phyloP scores from a whole-genome alignment of 495 filamentous ascomycete species.

The Sporormia fimetaria region DNA sequence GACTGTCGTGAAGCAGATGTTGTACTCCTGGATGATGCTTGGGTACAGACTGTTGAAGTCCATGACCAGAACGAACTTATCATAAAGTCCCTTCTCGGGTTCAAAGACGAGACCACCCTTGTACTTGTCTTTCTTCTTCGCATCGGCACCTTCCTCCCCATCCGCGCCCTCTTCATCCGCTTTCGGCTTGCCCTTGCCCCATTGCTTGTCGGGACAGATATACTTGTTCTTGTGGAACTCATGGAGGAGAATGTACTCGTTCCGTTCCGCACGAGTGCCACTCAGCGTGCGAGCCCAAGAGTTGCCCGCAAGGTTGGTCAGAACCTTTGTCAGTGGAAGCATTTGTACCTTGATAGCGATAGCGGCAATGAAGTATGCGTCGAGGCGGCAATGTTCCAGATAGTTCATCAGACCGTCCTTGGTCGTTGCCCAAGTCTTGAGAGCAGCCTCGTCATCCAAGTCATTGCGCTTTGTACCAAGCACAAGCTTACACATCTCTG shows the following conservation, averaged over 20 bases:
- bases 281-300: slow-evolving; percentile 95
- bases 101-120: slow-evolving; percentile 98
- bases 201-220: slow-evolving; percentile 88
- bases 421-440: slow-evolving; percentile 78
- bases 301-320: slow-evolving; percentile 95
- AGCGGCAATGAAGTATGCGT: slow-evolving; percentile 92
- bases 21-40: slow-evolving; percentile 97
- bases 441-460: slow-evolving; percentile 71
- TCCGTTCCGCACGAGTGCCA: slow-evolving; percentile 90
- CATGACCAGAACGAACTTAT: slow-evolving; percentile 96
- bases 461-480: slow-evolving; percentile 65
- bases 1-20: slow-evolving; percentile 98
- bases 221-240: slow-evolving; percentile 94
- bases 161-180: slow-evolving; percentile 58
- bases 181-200: slow-evolving; percentile 56
- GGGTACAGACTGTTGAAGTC: slow-evolving; percentile 99
- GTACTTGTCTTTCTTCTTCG: slow-evolving; percentile 96
- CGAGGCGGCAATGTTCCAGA: slow-evolving; percentile 78
- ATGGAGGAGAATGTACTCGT: slow-evolving; percentile 97
- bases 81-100: slow-evolving; percentile 91
- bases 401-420: slow-evolving; percentile 87
- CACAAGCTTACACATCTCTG: slow-evolving; percentile 90
- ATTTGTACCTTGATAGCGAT: slow-evolving; percentile 80
- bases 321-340: slow-evolving; percentile 82
- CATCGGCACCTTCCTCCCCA: slow-evolving; percentile 57